Conservation (phyloP, 371 early-diverging fungal species). For the Mucor saturninus region DNA sequence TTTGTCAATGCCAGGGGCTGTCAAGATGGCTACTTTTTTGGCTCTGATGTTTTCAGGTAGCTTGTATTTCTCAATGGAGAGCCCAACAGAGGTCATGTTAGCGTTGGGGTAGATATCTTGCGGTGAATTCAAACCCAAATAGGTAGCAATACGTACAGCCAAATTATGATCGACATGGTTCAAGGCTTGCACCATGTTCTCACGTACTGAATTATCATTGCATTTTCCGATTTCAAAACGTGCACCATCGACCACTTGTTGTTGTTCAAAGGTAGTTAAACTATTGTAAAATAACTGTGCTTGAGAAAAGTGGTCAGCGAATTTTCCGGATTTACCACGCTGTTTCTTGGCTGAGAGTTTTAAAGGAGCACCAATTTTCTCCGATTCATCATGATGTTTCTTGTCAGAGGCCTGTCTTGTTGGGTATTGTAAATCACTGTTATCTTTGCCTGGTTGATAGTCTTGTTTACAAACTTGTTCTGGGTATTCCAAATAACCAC, state of each 20-base stretch:
- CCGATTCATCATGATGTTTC: too few relatives aligned
- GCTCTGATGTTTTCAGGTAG: constrained; percentile 35
- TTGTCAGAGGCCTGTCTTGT: too few relatives aligned
- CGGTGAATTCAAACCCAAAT: constrained; percentile 34
- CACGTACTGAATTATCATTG: constrained; percentile 31
- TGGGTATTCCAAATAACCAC: constrained; percentile 46
- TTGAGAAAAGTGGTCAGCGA: constrained; percentile 51
- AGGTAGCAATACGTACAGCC: constrained; percentile 46
- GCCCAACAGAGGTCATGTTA: constrained; percentile 25
- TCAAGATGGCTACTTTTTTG: constrained; percentile 43
- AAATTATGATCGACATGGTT: constrained; percentile 50
- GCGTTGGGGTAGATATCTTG: constrained; percentile 28
- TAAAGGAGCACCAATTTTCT: too few relatives aligned
- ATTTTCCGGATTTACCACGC: constrained; percentile 34
- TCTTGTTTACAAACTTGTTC: constrained; percentile 17
- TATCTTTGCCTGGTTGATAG: too few relatives aligned
- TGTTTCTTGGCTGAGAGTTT: constrained; percentile 13
- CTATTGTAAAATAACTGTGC: constrained; percentile 53
- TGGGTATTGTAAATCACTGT: too few relatives aligned
- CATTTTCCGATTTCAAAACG: constrained; percentile 54
- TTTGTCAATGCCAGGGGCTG: constrained; percentile 37
- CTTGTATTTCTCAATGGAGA: constrained; percentile 44
- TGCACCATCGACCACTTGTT: constrained; percentile 44
- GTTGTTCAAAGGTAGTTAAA: constrained; percentile 43
- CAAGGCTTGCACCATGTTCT: constrained; percentile 40